Evolutionary conservation across 495 filamentous ascomycete genomes (phyloP), one percentile per base, ranked within the genome.

Genomic region (Hyaloscypha variabilis): DNA sequence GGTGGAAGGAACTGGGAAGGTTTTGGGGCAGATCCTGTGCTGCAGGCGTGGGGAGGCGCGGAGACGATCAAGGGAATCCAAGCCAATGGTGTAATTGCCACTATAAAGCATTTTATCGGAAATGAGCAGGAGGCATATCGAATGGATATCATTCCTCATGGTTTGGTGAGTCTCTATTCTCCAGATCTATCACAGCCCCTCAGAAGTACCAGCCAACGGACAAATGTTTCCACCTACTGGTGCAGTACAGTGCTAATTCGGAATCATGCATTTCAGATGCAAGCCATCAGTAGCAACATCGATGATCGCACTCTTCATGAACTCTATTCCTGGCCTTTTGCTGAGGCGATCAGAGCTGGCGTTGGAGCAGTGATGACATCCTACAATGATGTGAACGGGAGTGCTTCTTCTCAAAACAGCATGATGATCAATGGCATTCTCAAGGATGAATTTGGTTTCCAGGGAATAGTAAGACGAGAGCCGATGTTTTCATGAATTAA

Each of bases 281-380:
- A 58, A 25, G 68, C 68, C 8, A 24, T 70, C 11, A 70, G 68
- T 30, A 49, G 46, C 57, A 80, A 85, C 58, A 77, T 85, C 72
- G 89, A 93, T 74, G 91, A 94, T 64, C 81, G 88, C 17, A 90
- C 90, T 0, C 72, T 93, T 21, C 91, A 93, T 73, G 90, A 93
- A 67, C 65, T 93, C 19, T 94, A 93, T 69, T 78, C 91, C 4
- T 94, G 91, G 91, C 90, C 90, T 2, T 93, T 94, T 76, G 87
- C 88, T 3, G 88, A 90, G 60, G 84, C 82, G 6, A 81, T 93
- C 19, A 81, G 79, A 54, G 88, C 84, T n/a, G 89, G 89, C 13
- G 88, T 85, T n/a, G 89, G 87, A 49, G 81, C 87, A 2, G 76
- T 88, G 8, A 93, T 94, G 91, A 83, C 84, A 31, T 82, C 87